A percentile compares a stretch with the other conserved stretches of the same genome.
Conservation (phyloP, 768 basidiomycete species). For the Xerocomellus dryophilus region DNA sequence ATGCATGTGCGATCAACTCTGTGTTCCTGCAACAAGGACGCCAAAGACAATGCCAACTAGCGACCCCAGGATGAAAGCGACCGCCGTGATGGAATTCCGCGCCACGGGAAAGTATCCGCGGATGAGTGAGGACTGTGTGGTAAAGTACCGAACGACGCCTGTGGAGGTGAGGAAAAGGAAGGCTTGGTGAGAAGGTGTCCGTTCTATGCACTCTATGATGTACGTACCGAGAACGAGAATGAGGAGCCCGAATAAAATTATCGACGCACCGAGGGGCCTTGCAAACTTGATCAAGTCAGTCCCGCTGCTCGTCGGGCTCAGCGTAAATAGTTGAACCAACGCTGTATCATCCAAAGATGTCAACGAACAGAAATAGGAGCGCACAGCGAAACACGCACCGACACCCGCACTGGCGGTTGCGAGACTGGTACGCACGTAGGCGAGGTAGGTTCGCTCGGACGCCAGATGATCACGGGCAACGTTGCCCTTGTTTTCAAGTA, state of each 20-base stretch:
- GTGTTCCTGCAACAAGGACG: slow-evolving; percentile 36
- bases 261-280: slow-evolving; percentile 50
- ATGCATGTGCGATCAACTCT: not conserved
- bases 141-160: slow-evolving; percentile 56
- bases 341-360: slow-evolving; percentile 26
- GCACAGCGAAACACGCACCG: slow-evolving; percentile 37
- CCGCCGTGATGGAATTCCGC: slow-evolving; percentile 41
- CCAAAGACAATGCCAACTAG: slow-evolving; percentile 45
- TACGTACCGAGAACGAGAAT: slow-evolving; percentile 48
- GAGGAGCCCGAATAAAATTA: slow-evolving; percentile 44
- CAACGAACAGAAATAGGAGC: not conserved
- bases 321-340: slow-evolving; percentile 54
- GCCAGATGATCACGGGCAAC: slow-evolving; percentile 65
- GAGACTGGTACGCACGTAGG: slow-evolving; percentile 63
- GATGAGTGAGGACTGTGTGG: slow-evolving; percentile 47
- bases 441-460: slow-evolving; percentile 60
- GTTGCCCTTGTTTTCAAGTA: slow-evolving; percentile 57
- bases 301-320: slow-evolving; percentile 19
- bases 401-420: slow-evolving; percentile 58
- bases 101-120: slow-evolving; percentile 55
- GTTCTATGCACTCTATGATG: not conserved
- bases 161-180: not conserved
- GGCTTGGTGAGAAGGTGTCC: not conserved
- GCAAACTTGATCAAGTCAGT: slow-evolving; percentile 33
- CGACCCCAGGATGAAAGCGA: slow-evolving; percentile 39